These are phyloP conservation scores for Aspergillus taichungensis DNA, from an alignment of 495 filamentous ascomycete species.

Conservation along the genomic window DNA sequence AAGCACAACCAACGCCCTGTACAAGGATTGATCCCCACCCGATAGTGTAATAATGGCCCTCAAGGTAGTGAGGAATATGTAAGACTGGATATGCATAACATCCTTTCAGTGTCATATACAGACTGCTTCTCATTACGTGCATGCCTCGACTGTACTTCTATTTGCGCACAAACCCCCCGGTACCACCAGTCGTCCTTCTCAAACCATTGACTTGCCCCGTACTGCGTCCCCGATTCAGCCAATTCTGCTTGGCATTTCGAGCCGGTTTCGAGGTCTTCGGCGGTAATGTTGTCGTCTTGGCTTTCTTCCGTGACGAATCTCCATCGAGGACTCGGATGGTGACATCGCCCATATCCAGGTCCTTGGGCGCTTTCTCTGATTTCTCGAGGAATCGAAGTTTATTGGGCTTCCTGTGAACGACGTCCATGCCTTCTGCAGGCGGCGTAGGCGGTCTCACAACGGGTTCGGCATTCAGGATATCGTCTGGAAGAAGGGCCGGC, in stretches of 20 bases:
- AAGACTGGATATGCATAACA: no score
- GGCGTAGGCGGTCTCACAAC: slow-evolving; percentile 31
- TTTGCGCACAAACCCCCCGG: slow-evolving; percentile 39
- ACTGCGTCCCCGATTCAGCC: slow-evolving; percentile 36
- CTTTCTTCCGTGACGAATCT: slow-evolving; percentile 22
- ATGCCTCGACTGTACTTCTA: slow-evolving; percentile 1
- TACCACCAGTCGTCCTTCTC: slow-evolving; percentile 27
- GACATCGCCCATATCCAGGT: slow-evolving; percentile 42
- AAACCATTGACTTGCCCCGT: slow-evolving; percentile 31
- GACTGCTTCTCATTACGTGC: background rate
- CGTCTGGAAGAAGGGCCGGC: slow-evolving; percentile 44
- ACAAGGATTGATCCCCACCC: no score
- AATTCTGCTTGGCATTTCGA: slow-evolving; percentile 37
- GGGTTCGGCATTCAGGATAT: slow-evolving; percentile 42
- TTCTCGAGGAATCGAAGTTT: slow-evolving; percentile 45
- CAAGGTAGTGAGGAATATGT: no score
- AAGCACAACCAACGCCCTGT: no score
- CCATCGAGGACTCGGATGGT: slow-evolving; percentile 45
- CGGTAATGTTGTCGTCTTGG: slow-evolving; percentile 27
- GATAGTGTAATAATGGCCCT: no score
- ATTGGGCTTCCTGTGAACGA: slow-evolving; percentile 26
- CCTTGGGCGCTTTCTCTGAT: slow-evolving; percentile 44
- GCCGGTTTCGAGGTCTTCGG: slow-evolving; percentile 43
- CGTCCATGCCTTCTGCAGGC: slow-evolving; percentile 19
- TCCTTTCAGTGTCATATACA: background rate